phyloP scores from a whole-genome alignment of 352 stramenopile genomes.

The Phytophthora citrophthora region DNA sequence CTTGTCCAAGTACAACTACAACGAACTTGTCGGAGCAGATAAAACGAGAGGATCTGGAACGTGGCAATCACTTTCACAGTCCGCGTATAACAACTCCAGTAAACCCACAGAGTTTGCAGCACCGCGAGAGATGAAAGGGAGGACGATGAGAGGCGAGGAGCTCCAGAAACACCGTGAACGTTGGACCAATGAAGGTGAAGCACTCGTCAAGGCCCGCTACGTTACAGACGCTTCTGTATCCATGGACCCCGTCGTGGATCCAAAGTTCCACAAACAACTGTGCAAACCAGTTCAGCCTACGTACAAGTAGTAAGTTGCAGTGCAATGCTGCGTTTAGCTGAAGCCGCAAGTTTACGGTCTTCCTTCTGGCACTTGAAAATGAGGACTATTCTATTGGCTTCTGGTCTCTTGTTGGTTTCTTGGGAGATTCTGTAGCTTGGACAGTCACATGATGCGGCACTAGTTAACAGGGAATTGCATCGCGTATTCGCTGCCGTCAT shows the following conservation, averaged over 20 bases:
- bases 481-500: slow-evolving; percentile 8
- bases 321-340: not conserved
- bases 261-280: slow-evolving; percentile 68
- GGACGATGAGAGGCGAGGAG: slow-evolving; percentile 49
- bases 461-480: slow-evolving; percentile 6
- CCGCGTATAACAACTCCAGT: slow-evolving; percentile 54
- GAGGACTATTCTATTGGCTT: slow-evolving; percentile 29
- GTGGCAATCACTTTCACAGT: slow-evolving; percentile 71
- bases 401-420: not conserved
- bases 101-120: slow-evolving; percentile 73
- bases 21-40: slow-evolving; percentile 69
- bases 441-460: not conserved
- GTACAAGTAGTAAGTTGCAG: slow-evolving; percentile 45
- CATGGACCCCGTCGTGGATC: slow-evolving; percentile 52
- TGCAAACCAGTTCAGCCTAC: slow-evolving; percentile 54
- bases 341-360: not conserved
- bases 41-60: slow-evolving; percentile 51
- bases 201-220: slow-evolving; percentile 59
- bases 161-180: slow-evolving; percentile 62
- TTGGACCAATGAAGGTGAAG: slow-evolving; percentile 69
- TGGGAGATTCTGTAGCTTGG: not conserved
- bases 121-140: slow-evolving; percentile 62
- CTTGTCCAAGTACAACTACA: slow-evolving; percentile 67
- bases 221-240: slow-evolving; percentile 60
- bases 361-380: slow-evolving; percentile 10